These are phyloP conservation scores for Melastoma malabathricum DNA, from an alignment of 345 rosid species.

Conservation along the genomic window DNA sequence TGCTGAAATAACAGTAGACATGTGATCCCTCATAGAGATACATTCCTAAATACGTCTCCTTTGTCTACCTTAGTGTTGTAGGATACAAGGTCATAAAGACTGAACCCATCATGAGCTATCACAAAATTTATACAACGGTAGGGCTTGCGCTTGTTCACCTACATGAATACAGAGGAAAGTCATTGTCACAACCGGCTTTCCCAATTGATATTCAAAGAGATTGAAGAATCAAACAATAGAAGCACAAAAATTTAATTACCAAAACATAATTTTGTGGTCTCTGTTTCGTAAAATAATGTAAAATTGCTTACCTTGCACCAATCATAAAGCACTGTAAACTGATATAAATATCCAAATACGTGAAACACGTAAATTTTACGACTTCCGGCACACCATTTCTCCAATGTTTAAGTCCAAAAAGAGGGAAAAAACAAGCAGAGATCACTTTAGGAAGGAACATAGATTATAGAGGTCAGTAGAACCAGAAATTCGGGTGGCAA, in stretches of 20 bases:
- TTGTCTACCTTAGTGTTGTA: conserved; percentile 63
- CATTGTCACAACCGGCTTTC: not conserved
- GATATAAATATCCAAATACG: no score
- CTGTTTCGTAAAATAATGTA: no score
- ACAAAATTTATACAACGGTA: conserved; percentile 75
- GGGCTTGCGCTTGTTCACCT: conserved; percentile 87
- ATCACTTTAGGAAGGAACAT: conserved; percentile 8
- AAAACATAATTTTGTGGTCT: no score
- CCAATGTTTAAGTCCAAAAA: no score
- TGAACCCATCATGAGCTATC: conserved; percentile 90
- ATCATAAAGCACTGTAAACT: no score
- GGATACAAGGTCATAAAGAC: conserved; percentile 73
- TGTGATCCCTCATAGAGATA: not conserved
- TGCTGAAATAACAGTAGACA: conserved; percentile 38
- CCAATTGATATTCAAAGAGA: not conserved
- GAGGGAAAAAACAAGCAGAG: no score
- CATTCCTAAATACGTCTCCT: conserved; percentile 4
- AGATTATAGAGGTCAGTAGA: conserved; percentile 79
- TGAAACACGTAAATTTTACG: no score
- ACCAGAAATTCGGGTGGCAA: conserved; percentile 82
- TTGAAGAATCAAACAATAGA: no score
- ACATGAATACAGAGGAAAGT: conserved; percentile 7
- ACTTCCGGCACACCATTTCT: no score
- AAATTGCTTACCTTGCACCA: no score
- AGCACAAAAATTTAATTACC: no score